These are phyloP conservation scores for Leccinum broughii DNA, from an alignment of 768 basidiomycete genomes.

Conservation along the genomic window DNA sequence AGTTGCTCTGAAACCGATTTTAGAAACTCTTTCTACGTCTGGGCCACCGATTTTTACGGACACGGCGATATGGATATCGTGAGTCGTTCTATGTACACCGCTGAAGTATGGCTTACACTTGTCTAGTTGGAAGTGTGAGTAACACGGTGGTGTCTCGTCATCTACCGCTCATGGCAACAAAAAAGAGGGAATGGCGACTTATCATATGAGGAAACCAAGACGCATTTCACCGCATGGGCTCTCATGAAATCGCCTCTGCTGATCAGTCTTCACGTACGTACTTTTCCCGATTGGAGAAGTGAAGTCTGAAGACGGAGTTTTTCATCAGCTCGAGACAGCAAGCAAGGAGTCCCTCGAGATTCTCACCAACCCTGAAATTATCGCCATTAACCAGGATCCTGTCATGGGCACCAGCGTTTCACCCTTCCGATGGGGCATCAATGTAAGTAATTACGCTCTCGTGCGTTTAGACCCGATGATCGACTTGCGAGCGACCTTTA, in stretches of 20 bases:
- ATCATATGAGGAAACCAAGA: conserved; percentile 62
- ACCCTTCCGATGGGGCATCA: conserved; percentile 69
- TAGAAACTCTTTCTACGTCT: conserved; percentile 68
- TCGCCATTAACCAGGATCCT: conserved; percentile 70
- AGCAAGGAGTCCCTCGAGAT: conserved; percentile 53
- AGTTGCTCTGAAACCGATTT: neutral
- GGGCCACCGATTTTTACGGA: conserved; percentile 66
- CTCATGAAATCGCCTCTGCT: conserved; percentile 69
- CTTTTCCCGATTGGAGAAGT: conserved; percentile 7
- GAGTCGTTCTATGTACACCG: conserved; percentile 15
- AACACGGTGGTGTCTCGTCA: neutral
- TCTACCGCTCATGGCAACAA: neutral
- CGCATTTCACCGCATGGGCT: conserved; percentile 74
- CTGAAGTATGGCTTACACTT: conserved; percentile 1
- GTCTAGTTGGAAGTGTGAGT: conserved; percentile 56
- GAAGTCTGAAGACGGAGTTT: neutral
- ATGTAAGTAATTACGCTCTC: conserved; percentile 40
- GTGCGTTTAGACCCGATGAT: neutral
- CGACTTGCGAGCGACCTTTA: conserved; percentile 8
- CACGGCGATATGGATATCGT: conserved; percentile 73
- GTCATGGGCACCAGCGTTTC: conserved; percentile 60
- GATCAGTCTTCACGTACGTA: conserved; percentile 56
- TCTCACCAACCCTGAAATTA: conserved; percentile 60
- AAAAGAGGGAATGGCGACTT: conserved; percentile 62
- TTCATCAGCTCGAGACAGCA: conserved; percentile 47